These are phyloP conservation scores for Lavandula angustifolia DNA, from an alignment of 257 asterid species.

Conservation along the genomic window DNA sequence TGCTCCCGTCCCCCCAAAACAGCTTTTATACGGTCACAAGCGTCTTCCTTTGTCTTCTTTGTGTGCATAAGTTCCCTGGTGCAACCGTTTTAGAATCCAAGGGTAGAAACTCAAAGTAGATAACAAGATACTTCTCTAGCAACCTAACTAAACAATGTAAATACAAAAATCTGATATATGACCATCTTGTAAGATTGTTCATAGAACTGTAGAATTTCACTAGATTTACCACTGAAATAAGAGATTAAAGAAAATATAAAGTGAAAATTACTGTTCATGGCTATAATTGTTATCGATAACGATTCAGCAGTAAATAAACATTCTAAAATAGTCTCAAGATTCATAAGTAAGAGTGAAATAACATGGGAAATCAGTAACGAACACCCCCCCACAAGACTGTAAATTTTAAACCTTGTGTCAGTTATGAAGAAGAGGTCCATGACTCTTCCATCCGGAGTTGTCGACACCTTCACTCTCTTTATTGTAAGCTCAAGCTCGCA, in stretches of 20 bases:
- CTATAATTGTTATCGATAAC: neutral
- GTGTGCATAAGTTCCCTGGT: slow-evolving; percentile 77
- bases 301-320: no score
- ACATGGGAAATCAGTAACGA: neutral
- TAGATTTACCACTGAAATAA: neutral
- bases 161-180: neutral
- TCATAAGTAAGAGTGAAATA: neutral
- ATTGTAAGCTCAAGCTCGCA: slow-evolving; percentile 83
- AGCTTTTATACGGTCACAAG: slow-evolving; percentile 50
- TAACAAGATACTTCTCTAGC: neutral
- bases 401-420: slow-evolving; percentile 58
- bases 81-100: neutral
- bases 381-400: neutral
- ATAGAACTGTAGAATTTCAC: no score
- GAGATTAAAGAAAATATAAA: neutral
- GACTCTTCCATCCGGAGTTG: slow-evolving; percentile 94
- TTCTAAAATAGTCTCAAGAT: neutral
- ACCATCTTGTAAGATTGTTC: no score
- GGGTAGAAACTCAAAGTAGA: neutral
- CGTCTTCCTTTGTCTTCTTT: slow-evolving; percentile 63
- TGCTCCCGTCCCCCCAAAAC: slow-evolving; percentile 60
- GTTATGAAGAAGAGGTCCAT: slow-evolving; percentile 87
- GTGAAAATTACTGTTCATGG: neutral
- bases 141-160: neutral
- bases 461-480: slow-evolving; percentile 77